Conservation (phyloP, 2,329 filamentous ascomycete genomes). For the Pseudogymnoascus sp. region DNA sequence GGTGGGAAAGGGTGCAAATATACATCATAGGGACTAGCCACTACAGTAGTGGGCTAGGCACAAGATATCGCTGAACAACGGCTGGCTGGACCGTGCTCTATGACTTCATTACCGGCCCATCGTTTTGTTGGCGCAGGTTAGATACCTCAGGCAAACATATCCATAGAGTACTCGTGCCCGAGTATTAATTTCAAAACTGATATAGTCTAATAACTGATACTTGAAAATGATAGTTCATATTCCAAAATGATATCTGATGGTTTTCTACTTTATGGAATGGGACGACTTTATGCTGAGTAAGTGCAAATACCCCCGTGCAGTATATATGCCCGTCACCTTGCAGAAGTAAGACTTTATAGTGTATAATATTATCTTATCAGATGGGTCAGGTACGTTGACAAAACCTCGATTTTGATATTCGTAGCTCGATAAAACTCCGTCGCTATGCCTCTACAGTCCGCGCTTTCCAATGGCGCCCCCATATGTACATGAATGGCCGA, state of each 20-base stretch:
- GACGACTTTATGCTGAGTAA: not conserved
- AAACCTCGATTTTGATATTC: not conserved
- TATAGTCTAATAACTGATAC: not conserved
- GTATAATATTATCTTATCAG: not conserved
- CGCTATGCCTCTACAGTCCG: not conserved
- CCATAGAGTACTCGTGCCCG: not conserved
- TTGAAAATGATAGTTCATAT: not conserved
- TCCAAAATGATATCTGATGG: not conserved
- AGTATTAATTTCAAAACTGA: not conserved
- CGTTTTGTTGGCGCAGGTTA: not conserved
- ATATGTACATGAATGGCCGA: not conserved
- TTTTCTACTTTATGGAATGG: not conserved
- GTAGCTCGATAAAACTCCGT: not conserved
- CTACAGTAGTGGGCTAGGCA: not conserved
- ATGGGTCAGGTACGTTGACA: not conserved
- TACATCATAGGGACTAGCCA: not conserved
- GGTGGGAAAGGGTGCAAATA: not conserved
- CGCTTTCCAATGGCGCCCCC: not conserved
- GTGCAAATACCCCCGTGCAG: not conserved
- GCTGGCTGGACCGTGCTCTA: slow-evolving; percentile 5
- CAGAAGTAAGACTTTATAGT: not conserved
- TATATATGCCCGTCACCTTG: not conserved
- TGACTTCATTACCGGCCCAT: slow-evolving; percentile 3
- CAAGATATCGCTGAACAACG: not conserved
- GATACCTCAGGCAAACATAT: not conserved